A percentile compares a stretch with the other conserved stretches of the same genome.
These are phyloP conservation scores for Rutstroemia sydowiana DNA, from an alignment of 2,329 filamentous ascomycete genomes.

Conservation along the genomic window DNA sequence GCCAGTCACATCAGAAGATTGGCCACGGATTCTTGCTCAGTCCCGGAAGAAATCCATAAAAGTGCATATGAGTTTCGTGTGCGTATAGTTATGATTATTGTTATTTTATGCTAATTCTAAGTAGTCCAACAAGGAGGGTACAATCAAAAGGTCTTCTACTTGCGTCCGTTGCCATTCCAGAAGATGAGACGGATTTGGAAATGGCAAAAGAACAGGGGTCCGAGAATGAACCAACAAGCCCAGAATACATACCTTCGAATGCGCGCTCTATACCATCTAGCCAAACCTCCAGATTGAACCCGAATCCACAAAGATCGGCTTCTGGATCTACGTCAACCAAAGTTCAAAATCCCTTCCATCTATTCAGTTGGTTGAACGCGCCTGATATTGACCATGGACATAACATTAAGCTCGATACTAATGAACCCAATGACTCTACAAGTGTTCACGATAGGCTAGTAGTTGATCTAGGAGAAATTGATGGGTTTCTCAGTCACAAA, in stretches of 20 bases:
- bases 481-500: not conserved
- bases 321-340: not conserved
- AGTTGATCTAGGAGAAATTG: slow-evolving; percentile 1
- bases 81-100: not conserved
- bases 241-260: too few relatives aligned
- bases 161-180: too few relatives aligned
- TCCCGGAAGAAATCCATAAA: not conserved
- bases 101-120: not conserved
- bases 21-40: not conserved
- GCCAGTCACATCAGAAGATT: not conserved
- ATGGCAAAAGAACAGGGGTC: too few relatives aligned
- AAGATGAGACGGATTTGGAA: too few relatives aligned
- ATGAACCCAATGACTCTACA: not conserved
- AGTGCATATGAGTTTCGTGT: not conserved
- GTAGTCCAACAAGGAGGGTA: too few relatives aligned
- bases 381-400: not conserved
- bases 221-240: too few relatives aligned
- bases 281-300: too few relatives aligned
- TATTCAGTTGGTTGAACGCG: not conserved
- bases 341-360: not conserved
- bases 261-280: too few relatives aligned
- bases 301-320: not conserved
- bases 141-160: too few relatives aligned
- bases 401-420: not conserved
- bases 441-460: not conserved